phyloP scores from a whole-genome alignment of 768 basidiomycete genomes.

The Auriscalpium orientale region DNA sequence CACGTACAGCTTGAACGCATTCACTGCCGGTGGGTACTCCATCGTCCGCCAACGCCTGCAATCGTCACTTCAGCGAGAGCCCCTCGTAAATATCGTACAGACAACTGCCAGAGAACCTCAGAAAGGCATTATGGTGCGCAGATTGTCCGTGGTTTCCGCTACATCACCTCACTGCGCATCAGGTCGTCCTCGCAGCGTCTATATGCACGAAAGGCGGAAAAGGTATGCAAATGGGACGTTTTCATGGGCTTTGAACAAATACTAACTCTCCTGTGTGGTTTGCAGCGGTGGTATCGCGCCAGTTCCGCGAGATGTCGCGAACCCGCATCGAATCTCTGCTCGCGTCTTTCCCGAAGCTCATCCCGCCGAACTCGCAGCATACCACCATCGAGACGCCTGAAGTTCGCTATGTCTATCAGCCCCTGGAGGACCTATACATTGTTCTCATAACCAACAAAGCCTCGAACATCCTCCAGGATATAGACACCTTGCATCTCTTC shows the following conservation, averaged over 20 bases:
- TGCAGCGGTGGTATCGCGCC: slow-evolving; percentile 89
- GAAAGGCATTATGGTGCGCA: too few species aligned
- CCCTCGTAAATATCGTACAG: too few species aligned
- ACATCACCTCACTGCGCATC: background rate
- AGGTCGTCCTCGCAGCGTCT: slow-evolving; percentile 92
- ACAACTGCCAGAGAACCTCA: too few species aligned
- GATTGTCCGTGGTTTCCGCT: too few species aligned
- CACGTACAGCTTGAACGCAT: too few species aligned
- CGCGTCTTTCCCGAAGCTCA: slow-evolving; percentile 95
- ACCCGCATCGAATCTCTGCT: slow-evolving; percentile 92
- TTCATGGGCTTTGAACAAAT: too few species aligned
- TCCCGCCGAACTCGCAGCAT: slow-evolving; percentile 90
- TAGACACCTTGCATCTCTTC: slow-evolving; percentile 91
- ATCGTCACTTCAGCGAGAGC: too few species aligned
- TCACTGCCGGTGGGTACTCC: too few species aligned
- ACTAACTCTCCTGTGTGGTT: background rate
- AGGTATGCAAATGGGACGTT: slow-evolving; percentile 38
- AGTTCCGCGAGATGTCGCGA: slow-evolving; percentile 89
- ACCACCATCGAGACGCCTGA: slow-evolving; percentile 94
- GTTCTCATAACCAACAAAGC: slow-evolving; percentile 97
- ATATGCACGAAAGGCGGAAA: slow-evolving; percentile 95
- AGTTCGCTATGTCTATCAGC: slow-evolving; percentile 95
- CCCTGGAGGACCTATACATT: slow-evolving; percentile 94
- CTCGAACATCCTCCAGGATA: slow-evolving; percentile 98
- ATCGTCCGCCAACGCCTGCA: too few species aligned